phyloP scores from a whole-genome alignment of 441 rosid genomes.

The Oxalis stricta region DNA sequence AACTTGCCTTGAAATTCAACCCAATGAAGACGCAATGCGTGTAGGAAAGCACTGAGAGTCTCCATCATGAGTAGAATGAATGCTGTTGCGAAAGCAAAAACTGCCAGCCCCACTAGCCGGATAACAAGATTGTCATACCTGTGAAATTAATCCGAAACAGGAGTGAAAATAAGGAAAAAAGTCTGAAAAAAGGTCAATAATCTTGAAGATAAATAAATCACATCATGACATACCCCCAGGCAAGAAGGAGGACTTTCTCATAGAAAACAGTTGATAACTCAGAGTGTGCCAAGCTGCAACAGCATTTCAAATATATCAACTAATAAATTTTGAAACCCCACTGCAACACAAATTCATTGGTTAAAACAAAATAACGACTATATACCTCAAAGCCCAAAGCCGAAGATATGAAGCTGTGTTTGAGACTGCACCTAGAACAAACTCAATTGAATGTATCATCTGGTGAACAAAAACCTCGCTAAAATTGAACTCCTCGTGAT shows the following conservation, averaged over 20 bases:
- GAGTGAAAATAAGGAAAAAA: neutral
- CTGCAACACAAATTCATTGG: neutral
- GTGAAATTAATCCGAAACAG: conserved; percentile 6
- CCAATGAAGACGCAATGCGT: conserved; percentile 99
- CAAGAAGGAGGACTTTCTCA: conserved; percentile 88
- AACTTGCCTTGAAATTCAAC: conserved; percentile 90
- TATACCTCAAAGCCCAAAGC: conserved; percentile 94
- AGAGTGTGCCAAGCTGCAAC: conserved; percentile 87
- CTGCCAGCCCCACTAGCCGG: conserved; percentile 68
- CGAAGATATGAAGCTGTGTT: conserved; percentile 98
- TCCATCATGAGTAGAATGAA: conserved; percentile 97
- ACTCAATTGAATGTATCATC: conserved; percentile 95
- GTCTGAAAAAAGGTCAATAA: neutral
- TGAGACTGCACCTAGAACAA: conserved; percentile 92
- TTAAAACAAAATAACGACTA: neutral
- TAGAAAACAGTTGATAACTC: conserved; percentile 91
- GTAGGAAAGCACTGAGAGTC: conserved; percentile 93
- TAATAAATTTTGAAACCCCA: conserved; percentile 8
- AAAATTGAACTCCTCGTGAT: conserved; percentile 85
- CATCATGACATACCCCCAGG: conserved; percentile 75
- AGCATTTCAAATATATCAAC: conserved; percentile 12
- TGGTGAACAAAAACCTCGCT: conserved; percentile 98
- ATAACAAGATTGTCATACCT: conserved; percentile 79
- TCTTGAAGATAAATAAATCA: neutral
- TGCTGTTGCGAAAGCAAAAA: conserved; percentile 89